Conservation (phyloP, 139 green algal genomes). For the Choricystis sp. region DNA sequence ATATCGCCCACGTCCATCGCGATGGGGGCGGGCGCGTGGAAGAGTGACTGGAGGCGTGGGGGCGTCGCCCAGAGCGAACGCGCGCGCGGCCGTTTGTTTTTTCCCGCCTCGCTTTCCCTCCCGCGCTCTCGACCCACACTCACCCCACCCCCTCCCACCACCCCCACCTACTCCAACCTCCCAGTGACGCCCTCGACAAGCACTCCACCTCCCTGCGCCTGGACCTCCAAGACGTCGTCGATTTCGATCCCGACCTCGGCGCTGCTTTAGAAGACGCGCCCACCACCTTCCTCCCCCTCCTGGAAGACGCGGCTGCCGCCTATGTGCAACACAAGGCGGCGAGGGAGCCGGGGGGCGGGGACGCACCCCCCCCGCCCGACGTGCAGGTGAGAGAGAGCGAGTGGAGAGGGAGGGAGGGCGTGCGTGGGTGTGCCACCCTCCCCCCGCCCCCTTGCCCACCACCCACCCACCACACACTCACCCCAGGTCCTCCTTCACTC, state of each 20-base stretch:
- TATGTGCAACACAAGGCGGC: not conserved
- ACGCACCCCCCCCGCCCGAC: not conserved
- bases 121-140: not conserved
- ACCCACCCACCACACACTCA: not conserved
- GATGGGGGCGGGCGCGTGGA: no score
- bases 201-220: conserved; percentile 24
- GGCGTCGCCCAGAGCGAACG: no score
- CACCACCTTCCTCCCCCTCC: conserved; percentile 50
- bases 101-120: no score
- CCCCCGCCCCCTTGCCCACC: not conserved
- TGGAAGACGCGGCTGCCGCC: not conserved
- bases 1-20: no score
- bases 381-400: no score
- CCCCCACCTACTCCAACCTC: no score
- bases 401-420: no score
- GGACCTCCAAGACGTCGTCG: conserved; percentile 46
- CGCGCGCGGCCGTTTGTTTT: no score
- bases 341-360: not conserved
- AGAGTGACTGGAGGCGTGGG: no score
- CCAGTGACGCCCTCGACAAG: conserved; percentile 6
- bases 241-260: conserved; percentile 37
- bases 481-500: not conserved
- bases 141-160: not conserved
- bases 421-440: not conserved
- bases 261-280: conserved; percentile 37